phyloP scores from a whole-genome alignment of 164 flowering plant species.

The Dillenia suffruticosa region DNA sequence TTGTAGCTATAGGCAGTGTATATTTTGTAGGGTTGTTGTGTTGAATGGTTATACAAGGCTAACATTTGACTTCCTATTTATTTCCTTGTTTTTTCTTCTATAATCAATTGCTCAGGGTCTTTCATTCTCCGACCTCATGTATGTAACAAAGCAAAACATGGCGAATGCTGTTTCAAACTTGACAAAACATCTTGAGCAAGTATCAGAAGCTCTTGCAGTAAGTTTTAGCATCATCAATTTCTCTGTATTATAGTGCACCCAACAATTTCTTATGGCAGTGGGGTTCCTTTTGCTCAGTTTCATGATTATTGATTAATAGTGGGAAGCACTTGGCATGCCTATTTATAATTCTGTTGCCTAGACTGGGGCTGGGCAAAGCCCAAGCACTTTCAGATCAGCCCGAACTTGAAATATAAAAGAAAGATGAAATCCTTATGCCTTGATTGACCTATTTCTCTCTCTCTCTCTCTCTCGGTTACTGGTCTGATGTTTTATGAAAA shows the following conservation, averaged over 20 bases:
- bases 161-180: slow-evolving; percentile 83
- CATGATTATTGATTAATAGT: background rate
- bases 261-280: too few species aligned
- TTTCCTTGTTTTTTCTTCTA: background rate
- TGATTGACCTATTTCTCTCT: too few species aligned
- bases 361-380: too few species aligned
- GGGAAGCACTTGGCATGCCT: background rate
- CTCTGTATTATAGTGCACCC: too few species aligned
- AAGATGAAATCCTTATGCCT: too few species aligned
- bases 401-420: too few species aligned
- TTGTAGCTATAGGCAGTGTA: background rate
- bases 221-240: slow-evolving; percentile 18
- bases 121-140: slow-evolving; percentile 80
- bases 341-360: background rate
- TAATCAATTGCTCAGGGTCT: slow-evolving; percentile 52
- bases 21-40: background rate
- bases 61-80: background rate
- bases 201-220: slow-evolving; percentile 74
- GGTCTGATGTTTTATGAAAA: too few species aligned
- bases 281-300: background rate
- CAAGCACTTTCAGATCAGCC: too few species aligned
- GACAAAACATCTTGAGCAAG: slow-evolving; percentile 71
- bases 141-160: slow-evolving; percentile 85
- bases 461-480: too few species aligned
- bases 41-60: too few species aligned